These are phyloP conservation scores for Sclerotinia spermophila DNA, from an alignment of 2,329 filamentous ascomycete species.

Conservation along the genomic window DNA sequence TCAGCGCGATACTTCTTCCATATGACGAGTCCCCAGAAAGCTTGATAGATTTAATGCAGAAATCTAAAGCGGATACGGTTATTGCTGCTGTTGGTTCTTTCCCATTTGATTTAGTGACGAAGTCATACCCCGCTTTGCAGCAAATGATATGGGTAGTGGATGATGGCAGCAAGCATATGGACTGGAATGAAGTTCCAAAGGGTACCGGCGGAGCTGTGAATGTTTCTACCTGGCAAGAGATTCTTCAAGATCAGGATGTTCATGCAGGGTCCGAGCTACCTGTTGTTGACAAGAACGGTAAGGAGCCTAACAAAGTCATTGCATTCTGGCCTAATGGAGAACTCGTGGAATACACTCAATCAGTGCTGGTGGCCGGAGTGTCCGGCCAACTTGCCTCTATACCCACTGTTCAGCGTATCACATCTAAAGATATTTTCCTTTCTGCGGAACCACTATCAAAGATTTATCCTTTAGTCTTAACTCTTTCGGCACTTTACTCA, in stretches of 20 bases:
- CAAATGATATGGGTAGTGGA: slow-evolving; percentile 92
- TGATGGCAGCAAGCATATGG: slow-evolving; percentile 84
- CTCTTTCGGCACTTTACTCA: slow-evolving; percentile 76
- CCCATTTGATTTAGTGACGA: slow-evolving; percentile 69
- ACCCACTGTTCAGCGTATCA: slow-evolving; percentile 70
- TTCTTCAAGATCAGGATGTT: slow-evolving; percentile 67
- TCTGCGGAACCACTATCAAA: slow-evolving; percentile 77
- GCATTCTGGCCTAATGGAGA: slow-evolving; percentile 67
- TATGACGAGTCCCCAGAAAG: slow-evolving; percentile 70
- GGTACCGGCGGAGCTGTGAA: slow-evolving; percentile 71
- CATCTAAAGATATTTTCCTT: slow-evolving; percentile 74
- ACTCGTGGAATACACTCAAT: slow-evolving; percentile 76
- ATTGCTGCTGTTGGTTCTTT: slow-evolving; percentile 84
- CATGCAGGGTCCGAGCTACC: slow-evolving; percentile 62
- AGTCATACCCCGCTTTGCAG: slow-evolving; percentile 66
- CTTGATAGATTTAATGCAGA: slow-evolving; percentile 67
- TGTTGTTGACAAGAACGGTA: slow-evolving; percentile 51
- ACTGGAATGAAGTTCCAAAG: slow-evolving; percentile 86
- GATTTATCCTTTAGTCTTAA: slow-evolving; percentile 74
- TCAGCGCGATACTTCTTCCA: slow-evolving; percentile 80
- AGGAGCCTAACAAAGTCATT: slow-evolving; percentile 52
- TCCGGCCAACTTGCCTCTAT: slow-evolving; percentile 73
- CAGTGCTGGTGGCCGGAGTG: slow-evolving; percentile 83
- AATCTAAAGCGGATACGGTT: slow-evolving; percentile 73
- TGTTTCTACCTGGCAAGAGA: slow-evolving; percentile 89